Evolutionary conservation across 2,329 filamentous ascomycete genomes (phyloP).

Genomic region (Colletotrichum incanum): DNA sequence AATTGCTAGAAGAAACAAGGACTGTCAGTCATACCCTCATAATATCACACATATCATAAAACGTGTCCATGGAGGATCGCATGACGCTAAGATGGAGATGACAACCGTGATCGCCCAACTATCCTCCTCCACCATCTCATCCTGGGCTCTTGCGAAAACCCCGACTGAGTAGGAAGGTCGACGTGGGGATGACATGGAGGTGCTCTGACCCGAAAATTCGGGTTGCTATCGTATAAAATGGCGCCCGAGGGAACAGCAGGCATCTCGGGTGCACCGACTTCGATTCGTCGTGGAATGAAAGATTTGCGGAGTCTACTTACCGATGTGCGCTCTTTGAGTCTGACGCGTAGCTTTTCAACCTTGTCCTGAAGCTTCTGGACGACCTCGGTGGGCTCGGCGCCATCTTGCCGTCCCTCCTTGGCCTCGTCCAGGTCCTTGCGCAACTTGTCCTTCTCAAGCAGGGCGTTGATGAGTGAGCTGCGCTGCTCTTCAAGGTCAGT

Average conservation of each 20-base stretch:
- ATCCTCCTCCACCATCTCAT: constrained; percentile 25
- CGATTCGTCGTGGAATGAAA: background rate
- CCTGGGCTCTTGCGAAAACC: background rate
- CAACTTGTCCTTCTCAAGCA: constrained; percentile 74
- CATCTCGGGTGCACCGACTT: background rate
- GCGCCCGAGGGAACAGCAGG: constrained; percentile 21
- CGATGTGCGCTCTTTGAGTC: constrained; percentile 71
- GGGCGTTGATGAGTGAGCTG: constrained; percentile 72
- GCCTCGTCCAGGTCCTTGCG: constrained; percentile 68
- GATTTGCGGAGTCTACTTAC: constrained; percentile 59
- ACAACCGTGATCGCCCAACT: background rate
- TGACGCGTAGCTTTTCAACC: constrained; percentile 71
- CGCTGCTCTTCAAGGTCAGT: constrained; percentile 71
- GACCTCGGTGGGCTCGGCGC: constrained; percentile 55
- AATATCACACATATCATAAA: background rate
- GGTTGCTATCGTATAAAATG: constrained; percentile 34
- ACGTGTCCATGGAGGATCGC: background rate
- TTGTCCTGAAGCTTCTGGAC: constrained; percentile 65
- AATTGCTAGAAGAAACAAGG: constrained; percentile 63
- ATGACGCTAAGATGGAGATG: background rate
- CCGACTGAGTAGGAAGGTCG: background rate
- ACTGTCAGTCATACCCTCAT: constrained; percentile 44
- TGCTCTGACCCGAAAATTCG: constrained; percentile 7
- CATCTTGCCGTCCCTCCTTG: constrained; percentile 55
- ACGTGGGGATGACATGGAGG: constrained; percentile 19